Evolutionary conservation across 305 asterid genomes (phyloP).

Genomic region (Lippia alba): DNA sequence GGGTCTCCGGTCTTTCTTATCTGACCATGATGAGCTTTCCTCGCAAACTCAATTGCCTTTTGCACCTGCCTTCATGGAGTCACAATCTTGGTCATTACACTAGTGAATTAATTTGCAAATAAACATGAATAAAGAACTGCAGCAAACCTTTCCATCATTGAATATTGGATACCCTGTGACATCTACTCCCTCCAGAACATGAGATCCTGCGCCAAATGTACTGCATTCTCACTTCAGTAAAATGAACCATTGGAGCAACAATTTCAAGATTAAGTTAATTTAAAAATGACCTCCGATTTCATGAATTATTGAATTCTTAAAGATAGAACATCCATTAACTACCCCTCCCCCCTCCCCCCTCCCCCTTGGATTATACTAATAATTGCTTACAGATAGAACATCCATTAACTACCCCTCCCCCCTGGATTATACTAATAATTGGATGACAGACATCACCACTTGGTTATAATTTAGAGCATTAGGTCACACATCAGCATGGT

Average conservation of each 20-base stretch:
- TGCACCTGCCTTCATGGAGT: constrained; percentile 94
- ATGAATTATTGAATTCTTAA: not conserved
- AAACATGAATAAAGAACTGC: constrained; percentile 51
- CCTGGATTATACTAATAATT: constrained; percentile 14
- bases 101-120: constrained; percentile 33
- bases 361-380: constrained; percentile 17
- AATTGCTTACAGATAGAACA: constrained; percentile 2
- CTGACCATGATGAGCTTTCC: constrained; percentile 94
- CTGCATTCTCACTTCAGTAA: constrained; percentile 31
- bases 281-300: not conserved
- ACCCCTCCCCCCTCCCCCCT: constrained; percentile 25
- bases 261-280: constrained; percentile 13
- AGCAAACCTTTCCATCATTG: constrained; percentile 80
- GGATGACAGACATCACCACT: constrained; percentile 4
- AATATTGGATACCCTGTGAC: constrained; percentile 90
- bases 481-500: no score
- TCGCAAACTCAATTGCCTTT: constrained; percentile 91
- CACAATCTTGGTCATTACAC: constrained; percentile 53
- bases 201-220: constrained; percentile 68
- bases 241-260: constrained; percentile 12
- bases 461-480: no score
- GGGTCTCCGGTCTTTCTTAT: constrained; percentile 90
- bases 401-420: constrained; percentile 18
- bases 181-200: constrained; percentile 85
- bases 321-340: no score